A percentile compares a stretch with the other conserved stretches of the same genome.
These are phyloP conservation scores for Mortierella sp. DNA, from an alignment of 371 early-diverging fungal species.

Conservation along the genomic window DNA sequence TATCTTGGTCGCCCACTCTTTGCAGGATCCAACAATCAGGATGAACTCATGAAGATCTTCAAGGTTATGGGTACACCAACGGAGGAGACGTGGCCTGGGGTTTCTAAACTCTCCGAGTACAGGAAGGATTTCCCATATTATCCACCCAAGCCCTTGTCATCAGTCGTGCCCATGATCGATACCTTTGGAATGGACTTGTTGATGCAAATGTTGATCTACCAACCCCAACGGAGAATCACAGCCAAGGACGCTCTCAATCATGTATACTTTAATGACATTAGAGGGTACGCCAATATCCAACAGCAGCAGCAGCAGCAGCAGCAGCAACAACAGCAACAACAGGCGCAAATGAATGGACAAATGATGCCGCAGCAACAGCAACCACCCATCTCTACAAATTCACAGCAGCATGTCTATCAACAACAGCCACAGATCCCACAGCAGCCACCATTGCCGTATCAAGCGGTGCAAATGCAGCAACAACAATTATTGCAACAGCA, in stretches of 20 bases:
- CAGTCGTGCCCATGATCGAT: slow-evolving; percentile 84
- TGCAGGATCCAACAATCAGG: slow-evolving; percentile 93
- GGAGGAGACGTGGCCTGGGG: slow-evolving; percentile 89
- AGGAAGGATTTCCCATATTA: slow-evolving; percentile 80
- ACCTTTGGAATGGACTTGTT: slow-evolving; percentile 82
- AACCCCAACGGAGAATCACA: slow-evolving; percentile 85
- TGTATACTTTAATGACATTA: slow-evolving; percentile 82
- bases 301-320: slow-evolving; percentile 41
- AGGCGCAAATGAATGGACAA: slow-evolving; percentile 40
- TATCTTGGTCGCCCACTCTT: slow-evolving; percentile 94
- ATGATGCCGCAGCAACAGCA: slow-evolving; percentile 36
- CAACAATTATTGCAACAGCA: slow-evolving; percentile 40
- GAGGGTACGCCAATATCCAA: slow-evolving; percentile 50
- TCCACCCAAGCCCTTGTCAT: slow-evolving; percentile 74
- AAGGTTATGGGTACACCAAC: slow-evolving; percentile 90
- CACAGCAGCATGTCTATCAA: slow-evolving; percentile 35
- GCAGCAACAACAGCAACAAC: slow-evolving; percentile 23
- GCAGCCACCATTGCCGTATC: slow-evolving; percentile 41
- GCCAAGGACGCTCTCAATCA: slow-evolving; percentile 90
- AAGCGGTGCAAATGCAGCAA: slow-evolving; percentile 48
- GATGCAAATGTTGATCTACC: slow-evolving; percentile 83
- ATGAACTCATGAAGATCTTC: slow-evolving; percentile 93
- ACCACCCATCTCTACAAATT: slow-evolving; percentile 20
- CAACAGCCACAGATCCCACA: slow-evolving; percentile 30
- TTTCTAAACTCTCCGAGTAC: slow-evolving; percentile 92